Base-by-base conservation (phyloP, 768 basidiomycete genomes). In the Tubosaeta sp. region DNA sequence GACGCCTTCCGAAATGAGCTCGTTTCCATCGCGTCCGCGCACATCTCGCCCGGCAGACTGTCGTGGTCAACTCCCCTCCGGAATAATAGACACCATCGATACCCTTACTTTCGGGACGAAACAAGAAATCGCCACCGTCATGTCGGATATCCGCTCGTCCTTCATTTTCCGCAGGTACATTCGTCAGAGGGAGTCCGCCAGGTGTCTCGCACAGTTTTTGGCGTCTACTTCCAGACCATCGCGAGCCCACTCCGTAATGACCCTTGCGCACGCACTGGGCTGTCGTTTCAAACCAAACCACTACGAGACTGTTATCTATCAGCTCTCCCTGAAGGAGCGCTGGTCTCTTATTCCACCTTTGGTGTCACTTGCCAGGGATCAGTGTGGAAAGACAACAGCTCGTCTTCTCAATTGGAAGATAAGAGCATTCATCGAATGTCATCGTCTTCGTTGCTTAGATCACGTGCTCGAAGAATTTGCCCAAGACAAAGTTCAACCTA, bases 341-440 rank as follows among this genome's bases (percentile, higher is more conserved):
- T 90, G 88, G 86, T 54, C 67, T 32, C 61, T 71, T 12, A 67
- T 91, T 4, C 69, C 81, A 17, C 55, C 67, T 19, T 61, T 82
- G 16, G 78, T 82, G 48, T 65, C 69, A 26, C 69, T 82, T 17
- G 85, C 77, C 46, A 73, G 71, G 55, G 64, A 71, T 33, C 77
- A 82, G 19, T 72, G 76, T 14, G 77, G 78, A 39, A 71, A 70
- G 48, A 73, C 76, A 3, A 83, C 81, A 4, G 57, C 68, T 29
- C 77, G 81, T 31, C 72, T 91, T 22, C 74, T 91, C 55, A 83
- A 91, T 64, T 90, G 86, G 87, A 79, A 80, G 44, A 72, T 78
- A 8, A 79, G 81, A 34, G 84, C 86, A 1, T 61, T 82, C 37
- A 66, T 84, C 52, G 84, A 88, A 64, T 72, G 69, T 5, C 71